Conservation (phyloP, 805 yeast species). For the Starmera amethionina region DNA sequence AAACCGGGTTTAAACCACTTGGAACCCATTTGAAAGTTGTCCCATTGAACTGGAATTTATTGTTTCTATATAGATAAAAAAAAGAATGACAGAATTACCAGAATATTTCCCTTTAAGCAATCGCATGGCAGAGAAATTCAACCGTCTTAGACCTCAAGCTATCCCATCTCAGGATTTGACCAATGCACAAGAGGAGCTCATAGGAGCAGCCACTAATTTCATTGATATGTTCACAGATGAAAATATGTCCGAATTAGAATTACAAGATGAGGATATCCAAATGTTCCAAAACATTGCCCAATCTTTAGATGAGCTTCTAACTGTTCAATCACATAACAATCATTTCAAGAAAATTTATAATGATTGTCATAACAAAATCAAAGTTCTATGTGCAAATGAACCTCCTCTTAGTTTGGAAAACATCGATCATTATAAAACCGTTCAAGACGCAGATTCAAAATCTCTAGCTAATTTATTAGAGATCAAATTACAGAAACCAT, state of each 20-base stretch:
- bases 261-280: neutral
- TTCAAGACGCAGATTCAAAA: constrained; percentile 7
- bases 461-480: constrained; percentile 8
- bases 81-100: constrained; percentile 1
- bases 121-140: neutral
- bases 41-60: too few species aligned
- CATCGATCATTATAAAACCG: constrained; percentile 3
- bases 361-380: constrained; percentile 1
- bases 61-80: too few species aligned
- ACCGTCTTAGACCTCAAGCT: neutral
- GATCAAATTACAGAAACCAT: neutral
- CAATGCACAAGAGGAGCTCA: constrained; percentile 5
- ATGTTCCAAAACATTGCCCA: neutral
- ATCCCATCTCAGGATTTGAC: constrained; percentile 1
- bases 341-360: too few species aligned
- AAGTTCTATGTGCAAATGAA: constrained; percentile 3
- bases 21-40: too few species aligned
- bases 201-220: constrained; percentile 7
- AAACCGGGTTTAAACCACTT: too few species aligned
- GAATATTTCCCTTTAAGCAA: constrained; percentile 1
- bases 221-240: constrained; percentile 4
- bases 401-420: constrained; percentile 7
- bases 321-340: too few species aligned
- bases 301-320: neutral
- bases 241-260: neutral